Evolutionary conservation across 257 asterid species (phyloP), one percentile per base, ranked within the genome.

Genomic region (Thymus mandschuricus): DNA sequence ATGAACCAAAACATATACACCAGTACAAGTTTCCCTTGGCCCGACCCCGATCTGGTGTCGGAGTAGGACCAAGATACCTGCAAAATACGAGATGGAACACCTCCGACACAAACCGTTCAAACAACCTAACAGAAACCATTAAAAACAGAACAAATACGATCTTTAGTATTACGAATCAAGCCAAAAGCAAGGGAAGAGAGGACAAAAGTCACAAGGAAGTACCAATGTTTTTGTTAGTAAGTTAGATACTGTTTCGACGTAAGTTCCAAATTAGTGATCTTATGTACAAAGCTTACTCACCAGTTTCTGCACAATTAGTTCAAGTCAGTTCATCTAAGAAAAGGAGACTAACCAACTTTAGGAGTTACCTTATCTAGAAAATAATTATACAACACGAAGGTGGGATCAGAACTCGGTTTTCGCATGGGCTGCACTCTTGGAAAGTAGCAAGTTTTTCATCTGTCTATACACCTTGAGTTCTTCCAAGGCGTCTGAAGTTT

Each of bases 401-500:
- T 11, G 3, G 21, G 21, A 31, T 61, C 59, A 77, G 28, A 70
- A 63, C 68, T 69, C 73, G 10, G 70, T 28, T 75, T 77, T 82
- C 50, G 70, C 83, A 64, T 55, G 82, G 59, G 87, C 75, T 13
- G 83, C 76, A 8, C 91, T 91, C 87, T 86, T 87, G 75, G 96
- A 87, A 61, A 94, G 90, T 28, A 94, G 78, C 27, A 91, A 38
- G 62, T 88, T 87, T 79, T 89, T 94, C 92, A 89, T 84, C 59
- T 88, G 83, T 79, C 76, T 81, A 82, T 89, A 94, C 35, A 76
- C 85, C 80, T 81, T 89, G 52, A 94, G 92, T 77, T 94, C 98
- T 86, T 91, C 98, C 10, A 94, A 72, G 43, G 97, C 98, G 51
- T 94, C 96, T 1, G 96, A 91, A 12, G 91, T 76, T 77, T 85